Conservation (phyloP, 1,284 basidiomycete species). For the Amylostereum chailletii region DNA sequence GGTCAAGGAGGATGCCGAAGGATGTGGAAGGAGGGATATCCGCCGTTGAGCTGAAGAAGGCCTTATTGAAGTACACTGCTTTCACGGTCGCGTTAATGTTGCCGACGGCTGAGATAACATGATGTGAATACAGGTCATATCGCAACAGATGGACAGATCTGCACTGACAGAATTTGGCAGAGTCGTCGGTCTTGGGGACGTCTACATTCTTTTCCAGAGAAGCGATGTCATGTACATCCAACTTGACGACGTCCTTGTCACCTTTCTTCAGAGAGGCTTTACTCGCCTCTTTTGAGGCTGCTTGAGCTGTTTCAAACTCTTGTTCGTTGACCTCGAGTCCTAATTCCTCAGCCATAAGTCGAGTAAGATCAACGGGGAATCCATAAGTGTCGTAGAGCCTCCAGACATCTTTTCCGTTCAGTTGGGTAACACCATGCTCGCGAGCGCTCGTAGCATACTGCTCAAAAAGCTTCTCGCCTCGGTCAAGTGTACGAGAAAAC, state of each 20-base stretch:
- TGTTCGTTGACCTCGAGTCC: constrained; percentile 80
- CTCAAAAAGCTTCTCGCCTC: constrained; percentile 95
- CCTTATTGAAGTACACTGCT: constrained; percentile 80
- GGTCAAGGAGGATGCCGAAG: constrained; percentile 88
- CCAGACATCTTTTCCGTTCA: constrained; percentile 94
- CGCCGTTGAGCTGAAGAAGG: constrained; percentile 66
- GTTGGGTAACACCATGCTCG: constrained; percentile 54
- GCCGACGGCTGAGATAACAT: constrained; percentile 46
- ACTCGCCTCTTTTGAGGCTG: constrained; percentile 85
- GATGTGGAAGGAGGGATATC: constrained; percentile 53
- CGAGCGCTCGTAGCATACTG: constrained; percentile 75
- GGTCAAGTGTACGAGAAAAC: constrained; percentile 92
- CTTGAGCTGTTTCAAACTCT: constrained; percentile 88
- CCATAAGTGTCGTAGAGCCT: constrained; percentile 97
- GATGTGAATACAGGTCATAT: not conserved
- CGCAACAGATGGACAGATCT: not conserved
- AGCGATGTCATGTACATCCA: constrained; percentile 95
- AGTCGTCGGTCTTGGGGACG: constrained; percentile 94
- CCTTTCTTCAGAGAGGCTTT: constrained; percentile 74
- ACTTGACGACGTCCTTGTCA: constrained; percentile 65
- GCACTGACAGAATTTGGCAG: constrained; percentile 76
- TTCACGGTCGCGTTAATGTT: constrained; percentile 75
- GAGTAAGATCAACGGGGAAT: constrained; percentile 95
- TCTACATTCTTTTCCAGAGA: constrained; percentile 72
- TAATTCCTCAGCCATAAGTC: constrained; percentile 95